Evolutionary conservation across 2,329 filamentous ascomycete genomes (phyloP).

Genomic region (Colletotrichum plurivorum): DNA sequence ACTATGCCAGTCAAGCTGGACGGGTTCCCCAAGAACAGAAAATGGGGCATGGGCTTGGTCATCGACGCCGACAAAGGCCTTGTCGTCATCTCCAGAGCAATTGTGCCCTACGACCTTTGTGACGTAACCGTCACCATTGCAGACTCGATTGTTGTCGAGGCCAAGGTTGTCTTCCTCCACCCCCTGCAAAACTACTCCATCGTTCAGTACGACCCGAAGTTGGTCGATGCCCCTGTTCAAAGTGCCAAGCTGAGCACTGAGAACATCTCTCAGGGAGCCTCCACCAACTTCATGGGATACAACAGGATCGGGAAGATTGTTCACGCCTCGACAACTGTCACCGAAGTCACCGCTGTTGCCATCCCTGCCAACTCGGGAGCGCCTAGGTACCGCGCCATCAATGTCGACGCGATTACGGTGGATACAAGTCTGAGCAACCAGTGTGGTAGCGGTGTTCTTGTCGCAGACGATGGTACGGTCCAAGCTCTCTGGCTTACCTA

Average conservation of each 20-base stretch:
- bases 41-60: slow-evolving; percentile 97
- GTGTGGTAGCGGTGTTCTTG: slow-evolving; percentile 93
- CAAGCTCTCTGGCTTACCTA: slow-evolving; percentile 98
- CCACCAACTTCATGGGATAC: slow-evolving; percentile 98
- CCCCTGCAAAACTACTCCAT: slow-evolving; percentile 97
- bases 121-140: slow-evolving; percentile 97
- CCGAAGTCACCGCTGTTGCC: slow-evolving; percentile 96
- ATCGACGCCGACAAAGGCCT: slow-evolving; percentile 96
- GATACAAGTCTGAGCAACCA: slow-evolving; percentile 93
- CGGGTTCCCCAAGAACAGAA: slow-evolving; percentile 94
- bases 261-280: slow-evolving; percentile 90
- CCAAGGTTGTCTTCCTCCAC: slow-evolving; percentile 95
- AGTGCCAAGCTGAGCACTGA: slow-evolving; percentile 87
- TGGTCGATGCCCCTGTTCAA: slow-evolving; percentile 95
- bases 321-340: slow-evolving; percentile 93
- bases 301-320: slow-evolving; percentile 96
- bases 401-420: slow-evolving; percentile 96
- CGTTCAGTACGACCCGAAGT: slow-evolving; percentile 91
- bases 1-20: slow-evolving; percentile 97
- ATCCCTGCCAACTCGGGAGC: slow-evolving; percentile 95
- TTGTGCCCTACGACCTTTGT: slow-evolving; percentile 96
- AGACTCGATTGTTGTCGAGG: slow-evolving; percentile 94
- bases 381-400: slow-evolving; percentile 93
- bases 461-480: slow-evolving; percentile 90
- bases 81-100: slow-evolving; percentile 92